A percentile compares a stretch with the other conserved stretches of the same genome.
phyloP scores from a whole-genome alignment of 2,329 filamentous ascomycete species.

The Phyllosticta capitalensis region DNA sequence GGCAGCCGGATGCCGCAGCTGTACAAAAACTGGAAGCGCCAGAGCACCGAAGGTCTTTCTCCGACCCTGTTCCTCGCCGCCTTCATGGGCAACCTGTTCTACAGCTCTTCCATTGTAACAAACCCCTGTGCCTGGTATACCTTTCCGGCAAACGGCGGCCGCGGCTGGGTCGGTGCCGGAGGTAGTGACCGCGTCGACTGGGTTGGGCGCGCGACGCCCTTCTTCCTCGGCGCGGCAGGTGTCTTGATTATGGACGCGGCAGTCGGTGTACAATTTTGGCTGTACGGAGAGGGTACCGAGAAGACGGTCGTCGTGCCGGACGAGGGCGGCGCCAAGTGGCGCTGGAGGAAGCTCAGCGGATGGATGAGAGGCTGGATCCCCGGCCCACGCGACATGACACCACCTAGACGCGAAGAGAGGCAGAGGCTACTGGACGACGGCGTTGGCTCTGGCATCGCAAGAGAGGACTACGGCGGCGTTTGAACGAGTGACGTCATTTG shows the following conservation, averaged over 20 bases:
- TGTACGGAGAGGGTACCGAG: slow-evolving; percentile 43
- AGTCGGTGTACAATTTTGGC: slow-evolving; percentile 53
- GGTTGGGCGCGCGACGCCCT: slow-evolving; percentile 50
- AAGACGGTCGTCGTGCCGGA: slow-evolving; percentile 38
- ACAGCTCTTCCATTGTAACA: slow-evolving; percentile 51
- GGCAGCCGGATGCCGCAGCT: slow-evolving; percentile 45
- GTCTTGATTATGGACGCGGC: slow-evolving; percentile 53
- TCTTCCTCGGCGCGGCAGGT: slow-evolving; percentile 57
- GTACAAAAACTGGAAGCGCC: slow-evolving; percentile 54
- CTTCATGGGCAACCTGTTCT: slow-evolving; percentile 60
- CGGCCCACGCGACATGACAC: neutral
- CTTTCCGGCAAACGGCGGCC: slow-evolving; percentile 45
- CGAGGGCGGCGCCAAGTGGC: slow-evolving; percentile 30
- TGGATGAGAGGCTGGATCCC: slow-evolving; percentile 62
- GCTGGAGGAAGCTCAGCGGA: slow-evolving; percentile 50
- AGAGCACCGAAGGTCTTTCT: slow-evolving; percentile 54
- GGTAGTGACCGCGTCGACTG: slow-evolving; percentile 48
- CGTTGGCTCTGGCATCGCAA: neutral
- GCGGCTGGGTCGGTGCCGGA: slow-evolving; percentile 49
- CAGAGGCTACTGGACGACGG: slow-evolving; percentile 2
- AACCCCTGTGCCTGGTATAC: slow-evolving; percentile 56
- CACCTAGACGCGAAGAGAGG: neutral
- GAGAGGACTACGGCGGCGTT: slow-evolving; percentile 6
- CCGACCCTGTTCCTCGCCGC: slow-evolving; percentile 56
- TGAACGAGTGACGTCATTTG: neutral